Evolutionary conservation across 2,329 filamentous ascomycete species (phyloP).

Genomic region (Trichoderma asperellum): DNA sequence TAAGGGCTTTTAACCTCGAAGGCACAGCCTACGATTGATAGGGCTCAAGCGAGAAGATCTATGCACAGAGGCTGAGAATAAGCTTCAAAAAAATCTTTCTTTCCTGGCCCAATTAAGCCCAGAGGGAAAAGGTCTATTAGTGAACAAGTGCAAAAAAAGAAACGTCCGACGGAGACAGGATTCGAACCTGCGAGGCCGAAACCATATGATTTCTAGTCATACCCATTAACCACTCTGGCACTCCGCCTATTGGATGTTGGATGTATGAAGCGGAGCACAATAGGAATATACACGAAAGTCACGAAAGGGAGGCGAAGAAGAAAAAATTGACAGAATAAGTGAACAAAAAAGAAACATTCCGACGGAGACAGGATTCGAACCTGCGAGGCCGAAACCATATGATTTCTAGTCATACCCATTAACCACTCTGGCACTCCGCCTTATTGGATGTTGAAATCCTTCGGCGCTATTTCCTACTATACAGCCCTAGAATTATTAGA

Average conservation of each 20-base stretch:
- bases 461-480: not conserved
- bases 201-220: constrained; percentile 27
- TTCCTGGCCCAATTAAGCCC: not conserved
- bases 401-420: constrained; percentile 28
- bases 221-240: constrained; percentile 26
- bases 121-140: not conserved
- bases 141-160: constrained; percentile 17
- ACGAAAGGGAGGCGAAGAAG: not conserved
- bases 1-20: constrained; percentile 63
- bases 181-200: constrained; percentile 26
- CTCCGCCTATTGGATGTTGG: constrained; percentile 20
- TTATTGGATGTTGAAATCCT: not conserved
- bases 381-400: constrained; percentile 27
- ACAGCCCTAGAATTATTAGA: not conserved
- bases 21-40: constrained; percentile 38
- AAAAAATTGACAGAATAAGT: not conserved
- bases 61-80: no score
- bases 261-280: not conserved
- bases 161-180: constrained; percentile 27
- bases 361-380: no score
- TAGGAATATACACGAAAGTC: not conserved
- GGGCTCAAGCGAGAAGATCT: not conserved
- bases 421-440: constrained; percentile 27
- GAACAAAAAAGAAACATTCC: no score
- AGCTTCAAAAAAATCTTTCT: not conserved